phyloP scores from a whole-genome alignment of 192 early-diverging fungal species.

The Lunasporangiospora selenospora region DNA sequence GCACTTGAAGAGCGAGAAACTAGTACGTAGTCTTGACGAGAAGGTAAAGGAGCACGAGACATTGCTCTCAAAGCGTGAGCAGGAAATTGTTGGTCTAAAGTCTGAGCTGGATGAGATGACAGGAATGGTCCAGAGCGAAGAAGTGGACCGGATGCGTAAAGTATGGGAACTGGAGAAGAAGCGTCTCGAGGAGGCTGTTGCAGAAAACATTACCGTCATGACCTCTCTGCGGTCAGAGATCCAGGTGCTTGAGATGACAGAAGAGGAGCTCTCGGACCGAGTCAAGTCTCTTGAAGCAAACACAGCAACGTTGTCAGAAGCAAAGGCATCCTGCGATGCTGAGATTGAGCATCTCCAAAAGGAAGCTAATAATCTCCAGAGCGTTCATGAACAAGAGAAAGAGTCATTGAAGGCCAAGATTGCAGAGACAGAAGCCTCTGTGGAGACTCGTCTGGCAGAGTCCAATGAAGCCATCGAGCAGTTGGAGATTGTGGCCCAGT shows the following conservation, averaged over 20 bases:
- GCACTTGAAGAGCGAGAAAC: slow-evolving; percentile 37
- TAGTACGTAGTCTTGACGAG: slow-evolving; percentile 3
- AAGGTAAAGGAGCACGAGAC: slow-evolving; percentile 24
- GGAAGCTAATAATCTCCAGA: slow-evolving; percentile 2
- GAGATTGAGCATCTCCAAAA: slow-evolving; percentile 5
- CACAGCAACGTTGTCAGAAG: slow-evolving; percentile 1
- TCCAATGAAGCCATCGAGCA: slow-evolving; percentile 34
- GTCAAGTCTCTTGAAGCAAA: slow-evolving; percentile 23
- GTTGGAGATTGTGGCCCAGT: slow-evolving; percentile 28
- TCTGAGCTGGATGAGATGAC: slow-evolving; percentile 56
- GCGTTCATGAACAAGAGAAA: slow-evolving; percentile 11
- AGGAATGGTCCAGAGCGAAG: slow-evolving; percentile 52
- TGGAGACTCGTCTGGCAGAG: slow-evolving; percentile 23
- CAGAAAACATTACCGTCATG: slow-evolving; percentile 47
- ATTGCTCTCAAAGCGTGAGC: slow-evolving; percentile 36
- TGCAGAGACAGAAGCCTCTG: slow-evolving; percentile 2
- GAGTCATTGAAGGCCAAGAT: slow-evolving; percentile 13
- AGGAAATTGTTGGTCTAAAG: slow-evolving; percentile 53
- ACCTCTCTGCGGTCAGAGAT: slow-evolving; percentile 48
- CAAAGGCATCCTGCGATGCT: slow-evolving; percentile 11
- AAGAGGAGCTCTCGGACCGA: slow-evolving; percentile 22
- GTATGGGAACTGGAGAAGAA: slow-evolving; percentile 60
- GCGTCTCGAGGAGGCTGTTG: slow-evolving; percentile 46
- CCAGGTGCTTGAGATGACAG: slow-evolving; percentile 48
- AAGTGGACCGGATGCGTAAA: slow-evolving; percentile 56